phyloP scores from a whole-genome alignment of 371 early-diverging fungal genomes.

The Choanephora cucurbitarum region DNA sequence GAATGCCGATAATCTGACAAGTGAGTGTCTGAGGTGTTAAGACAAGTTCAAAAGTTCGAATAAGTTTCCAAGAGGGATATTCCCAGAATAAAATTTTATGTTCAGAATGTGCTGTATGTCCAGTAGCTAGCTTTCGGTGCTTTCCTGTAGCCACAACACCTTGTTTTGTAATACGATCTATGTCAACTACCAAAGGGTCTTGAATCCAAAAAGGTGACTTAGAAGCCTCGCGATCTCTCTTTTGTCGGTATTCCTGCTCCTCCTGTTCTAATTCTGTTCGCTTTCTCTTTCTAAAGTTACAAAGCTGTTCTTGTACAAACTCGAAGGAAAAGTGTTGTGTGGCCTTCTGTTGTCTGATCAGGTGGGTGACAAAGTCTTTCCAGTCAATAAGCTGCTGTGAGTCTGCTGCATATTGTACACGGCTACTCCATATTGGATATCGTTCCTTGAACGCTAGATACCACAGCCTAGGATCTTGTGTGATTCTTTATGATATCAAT shows the following conservation, averaged over 20 bases:
- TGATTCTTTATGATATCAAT: slow-evolving; percentile 12
- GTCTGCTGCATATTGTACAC: slow-evolving; percentile 18
- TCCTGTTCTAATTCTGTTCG: background rate
- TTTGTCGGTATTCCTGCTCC: background rate
- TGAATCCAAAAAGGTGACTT: slow-evolving; percentile 30
- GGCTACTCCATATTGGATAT: slow-evolving; percentile 27
- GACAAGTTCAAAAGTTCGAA: slow-evolving; percentile 29
- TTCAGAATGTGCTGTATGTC: slow-evolving; percentile 17
- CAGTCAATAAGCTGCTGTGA: slow-evolving; percentile 21
- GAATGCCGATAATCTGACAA: slow-evolving; percentile 38
- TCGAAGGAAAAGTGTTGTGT: slow-evolving; percentile 22
- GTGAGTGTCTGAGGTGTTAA: slow-evolving; percentile 22
- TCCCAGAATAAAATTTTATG: slow-evolving; percentile 41
- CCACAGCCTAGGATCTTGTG: slow-evolving; percentile 31
- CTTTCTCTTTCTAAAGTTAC: slow-evolving; percentile 2
- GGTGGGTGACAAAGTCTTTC: slow-evolving; percentile 32
- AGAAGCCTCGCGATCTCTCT: background rate
- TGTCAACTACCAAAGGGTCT: slow-evolving; percentile 37
- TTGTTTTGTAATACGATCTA: slow-evolving; percentile 26
- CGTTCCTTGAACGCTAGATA: slow-evolving; percentile 19
- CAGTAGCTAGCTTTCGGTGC: slow-evolving; percentile 17
- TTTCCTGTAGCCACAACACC: slow-evolving; percentile 38
- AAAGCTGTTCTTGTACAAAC: slow-evolving; percentile 22
- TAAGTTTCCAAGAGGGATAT: slow-evolving; percentile 35
- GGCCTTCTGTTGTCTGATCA: slow-evolving; percentile 25